Evolutionary conservation across 1,139 yeast species (phyloP), one percentile per base, ranked within the genome.

Genomic region (Debaryomyces robertsiae): DNA sequence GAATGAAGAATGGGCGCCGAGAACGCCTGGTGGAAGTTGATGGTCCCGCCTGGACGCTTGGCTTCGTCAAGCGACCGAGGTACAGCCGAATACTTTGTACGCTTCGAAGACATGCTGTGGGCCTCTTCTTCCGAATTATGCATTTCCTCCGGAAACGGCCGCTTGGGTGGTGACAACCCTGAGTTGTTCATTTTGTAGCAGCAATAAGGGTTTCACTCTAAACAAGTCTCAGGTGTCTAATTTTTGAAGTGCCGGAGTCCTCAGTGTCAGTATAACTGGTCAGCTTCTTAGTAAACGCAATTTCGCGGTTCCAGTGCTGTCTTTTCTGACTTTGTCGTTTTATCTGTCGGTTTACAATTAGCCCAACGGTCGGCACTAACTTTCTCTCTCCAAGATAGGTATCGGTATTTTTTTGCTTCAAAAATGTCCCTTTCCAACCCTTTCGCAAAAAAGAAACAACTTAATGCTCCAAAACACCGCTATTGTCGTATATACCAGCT

Each of bases 1-100:
- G 64, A 55, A 44, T 69, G 69, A 16, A 61, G 47, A 10, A 47
- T 30, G 6, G 58, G 48, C 28, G 50, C 46, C 38, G 48, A 29
- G 36, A 40, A 40, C 16, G 33, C 27, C 11, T 40, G 39, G 23
- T 24, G 30, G 40, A 33, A 17, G 23, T n/a, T 16, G 36, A 32
- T 33, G 13, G 42, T 37, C 11, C 27, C 24, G 11, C 10, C 10
- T 25, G 18, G 29, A 10, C 30, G 18, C 15, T 25, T 31, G 23
- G 23, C 27, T 13, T 34, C 32, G 15, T 41, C 38, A 23, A 38
- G 28, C 6, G 42, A 40, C 28, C 47, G 28, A 16, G 52, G 52
- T 3, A 38, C 41, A 13, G 46, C 38, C 2, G 50, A 39, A 17
- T 42, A 14, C 32, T 44, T 52, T 18, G 38, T 49, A 24, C 38